Evolutionary conservation across 2,329 filamentous ascomycete genomes (phyloP).

Genomic region (Colletotrichum coccodes): DNA sequence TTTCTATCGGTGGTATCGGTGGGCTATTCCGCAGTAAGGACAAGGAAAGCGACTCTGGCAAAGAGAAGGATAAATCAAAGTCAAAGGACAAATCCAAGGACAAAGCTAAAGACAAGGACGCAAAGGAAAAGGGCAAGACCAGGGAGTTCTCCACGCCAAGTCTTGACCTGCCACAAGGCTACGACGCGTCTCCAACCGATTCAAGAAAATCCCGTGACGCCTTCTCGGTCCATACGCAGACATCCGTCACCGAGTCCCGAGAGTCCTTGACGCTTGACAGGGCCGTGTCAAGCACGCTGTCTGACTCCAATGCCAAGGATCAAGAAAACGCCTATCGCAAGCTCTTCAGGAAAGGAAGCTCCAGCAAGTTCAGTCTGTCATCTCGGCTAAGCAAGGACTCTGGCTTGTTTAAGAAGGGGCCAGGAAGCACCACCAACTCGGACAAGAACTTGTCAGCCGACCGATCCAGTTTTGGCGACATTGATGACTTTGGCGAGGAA

Average conservation of each 20-base stretch:
- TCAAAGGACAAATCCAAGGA: conserved; percentile 46
- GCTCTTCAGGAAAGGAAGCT: conserved; percentile 73
- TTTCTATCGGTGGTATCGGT: conserved; percentile 77
- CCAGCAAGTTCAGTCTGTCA: conserved; percentile 72
- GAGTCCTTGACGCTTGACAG: conserved; percentile 68
- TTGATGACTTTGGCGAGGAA: conserved; percentile 63
- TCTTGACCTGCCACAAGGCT: conserved; percentile 48
- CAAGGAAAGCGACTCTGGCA: conserved; percentile 45
- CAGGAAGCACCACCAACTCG: conserved; percentile 65
- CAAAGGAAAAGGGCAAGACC: conserved; percentile 47
- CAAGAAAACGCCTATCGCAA: conserved; percentile 68
- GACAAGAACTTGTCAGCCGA: conserved; percentile 67
- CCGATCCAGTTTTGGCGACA: conserved; percentile 67
- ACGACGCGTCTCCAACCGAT: conserved; percentile 62
- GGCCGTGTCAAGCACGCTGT: conserved; percentile 65
- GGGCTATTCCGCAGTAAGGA: conserved; percentile 67
- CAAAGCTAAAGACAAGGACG: conserved; percentile 45
- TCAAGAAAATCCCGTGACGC: conserved; percentile 66
- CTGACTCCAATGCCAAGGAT: conserved; percentile 63
- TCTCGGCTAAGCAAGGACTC: conserved; percentile 66
- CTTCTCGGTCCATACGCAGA: conserved; percentile 66
- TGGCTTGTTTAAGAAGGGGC: conserved; percentile 67
- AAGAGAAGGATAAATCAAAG: conserved; percentile 46
- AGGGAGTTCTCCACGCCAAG: conserved; percentile 49
- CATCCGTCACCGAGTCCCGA: conserved; percentile 66